Evolutionary conservation across 2,329 filamentous ascomycete genomes (phyloP).

Genomic region (Aaosphaeria arxii): DNA sequence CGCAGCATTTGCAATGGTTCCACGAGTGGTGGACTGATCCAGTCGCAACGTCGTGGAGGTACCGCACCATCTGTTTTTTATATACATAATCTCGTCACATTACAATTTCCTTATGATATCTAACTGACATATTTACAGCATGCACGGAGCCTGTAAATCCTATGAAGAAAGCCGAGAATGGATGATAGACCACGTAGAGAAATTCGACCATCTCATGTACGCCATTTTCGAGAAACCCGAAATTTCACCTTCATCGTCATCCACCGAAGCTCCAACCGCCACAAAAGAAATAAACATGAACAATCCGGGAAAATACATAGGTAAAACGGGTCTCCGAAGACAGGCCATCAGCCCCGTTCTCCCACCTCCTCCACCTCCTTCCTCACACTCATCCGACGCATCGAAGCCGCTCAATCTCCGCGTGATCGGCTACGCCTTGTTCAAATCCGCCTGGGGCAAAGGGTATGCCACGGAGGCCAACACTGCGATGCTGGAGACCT

Average conservation of each 20-base stretch:
- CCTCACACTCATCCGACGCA: neutral
- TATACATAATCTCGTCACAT: neutral
- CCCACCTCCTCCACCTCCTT: neutral
- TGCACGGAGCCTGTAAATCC: slow-evolving; percentile 16
- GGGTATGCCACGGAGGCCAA: slow-evolving; percentile 28
- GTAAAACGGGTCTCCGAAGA: no score
- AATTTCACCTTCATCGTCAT: neutral
- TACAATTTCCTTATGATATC: neutral
- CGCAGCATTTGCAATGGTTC: slow-evolving; percentile 24
- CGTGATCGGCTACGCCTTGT: slow-evolving; percentile 21
- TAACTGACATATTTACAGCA: slow-evolving; percentile 3
- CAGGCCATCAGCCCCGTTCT: neutral
- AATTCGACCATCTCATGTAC: slow-evolving; percentile 12
- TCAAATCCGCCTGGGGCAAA: slow-evolving; percentile 15
- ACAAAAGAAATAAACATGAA: slow-evolving; percentile 1
- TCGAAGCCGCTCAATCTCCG: slow-evolving; percentile 9
- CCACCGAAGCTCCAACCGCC: slow-evolving; percentile 3
- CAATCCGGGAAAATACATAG: no score
- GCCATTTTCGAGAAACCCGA: slow-evolving; percentile 7
- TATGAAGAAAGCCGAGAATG: slow-evolving; percentile 15
- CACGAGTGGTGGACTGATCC: slow-evolving; percentile 22
- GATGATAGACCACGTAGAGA: slow-evolving; percentile 13
- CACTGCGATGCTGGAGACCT: slow-evolving; percentile 13
- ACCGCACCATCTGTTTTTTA: neutral
- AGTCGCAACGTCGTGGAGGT: slow-evolving; percentile 22